Percentiles rank a stretch among this genome's conserved stretches.
Evolutionary conservation across 768 basidiomycete genomes (phyloP).

Genomic region (Russula sp.): DNA sequence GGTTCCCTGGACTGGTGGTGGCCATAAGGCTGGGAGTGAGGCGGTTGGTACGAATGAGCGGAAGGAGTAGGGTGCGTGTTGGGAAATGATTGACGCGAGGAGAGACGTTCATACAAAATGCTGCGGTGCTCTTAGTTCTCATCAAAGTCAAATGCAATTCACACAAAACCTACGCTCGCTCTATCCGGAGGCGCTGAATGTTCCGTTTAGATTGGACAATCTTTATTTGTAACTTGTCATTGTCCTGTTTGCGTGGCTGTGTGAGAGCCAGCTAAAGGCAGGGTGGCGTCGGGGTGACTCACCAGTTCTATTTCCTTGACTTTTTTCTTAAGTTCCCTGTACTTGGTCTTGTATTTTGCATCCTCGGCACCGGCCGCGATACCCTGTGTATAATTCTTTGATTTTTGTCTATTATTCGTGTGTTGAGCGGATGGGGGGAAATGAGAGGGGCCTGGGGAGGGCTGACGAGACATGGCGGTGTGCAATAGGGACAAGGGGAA

Average conservation of each 20-base stretch:
- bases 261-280: neutral
- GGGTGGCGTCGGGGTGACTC: conserved; percentile 27
- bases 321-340: conserved; percentile 82
- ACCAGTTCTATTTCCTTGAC: conserved; percentile 82
- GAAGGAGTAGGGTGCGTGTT: conserved; percentile 25
- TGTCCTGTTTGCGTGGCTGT: conserved; percentile 47
- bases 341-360: conserved; percentile 80
- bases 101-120: conserved; percentile 73
- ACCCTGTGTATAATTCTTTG: conserved; percentile 44
- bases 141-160: conserved; percentile 10
- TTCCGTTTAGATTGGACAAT: conserved; percentile 71
- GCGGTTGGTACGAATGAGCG: conserved; percentile 23
- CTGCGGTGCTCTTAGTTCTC: conserved; percentile 31
- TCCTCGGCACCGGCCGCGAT: conserved; percentile 78
- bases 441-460: conserved; percentile 31
- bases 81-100: conserved; percentile 31
- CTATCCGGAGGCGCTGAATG: conserved; percentile 81
- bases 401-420: conserved; percentile 34
- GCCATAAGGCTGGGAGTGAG: conserved; percentile 15
- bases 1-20: conserved; percentile 12
- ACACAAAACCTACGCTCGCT: conserved; percentile 65
- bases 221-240: conserved; percentile 81
- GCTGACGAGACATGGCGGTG: conserved; percentile 60
- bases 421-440: conserved; percentile 16
- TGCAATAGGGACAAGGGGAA: conserved; percentile 31